Evolutionary conservation across 805 yeast species (phyloP).

Genomic region (Pichia manshurica): DNA sequence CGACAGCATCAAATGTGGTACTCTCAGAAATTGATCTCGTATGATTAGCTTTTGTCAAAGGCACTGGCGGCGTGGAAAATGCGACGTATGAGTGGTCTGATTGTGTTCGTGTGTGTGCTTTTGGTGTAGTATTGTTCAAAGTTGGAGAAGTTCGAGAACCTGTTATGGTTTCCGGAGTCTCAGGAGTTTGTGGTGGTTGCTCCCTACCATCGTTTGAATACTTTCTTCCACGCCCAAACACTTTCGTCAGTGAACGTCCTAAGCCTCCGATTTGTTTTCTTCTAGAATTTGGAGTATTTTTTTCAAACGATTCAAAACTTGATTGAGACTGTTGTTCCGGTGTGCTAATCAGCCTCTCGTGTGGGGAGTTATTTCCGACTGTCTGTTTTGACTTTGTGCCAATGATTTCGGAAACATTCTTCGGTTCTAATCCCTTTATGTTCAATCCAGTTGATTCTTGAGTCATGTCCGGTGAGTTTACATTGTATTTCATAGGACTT

Average conservation of each 20-base stretch:
- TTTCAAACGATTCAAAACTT: slow-evolving; percentile 2
- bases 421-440: slow-evolving; percentile 18
- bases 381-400: not conserved
- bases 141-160: not conserved
- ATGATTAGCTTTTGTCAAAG: slow-evolving; percentile 33
- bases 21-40: slow-evolving; percentile 42
- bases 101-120: slow-evolving; percentile 19
- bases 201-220: slow-evolving; percentile 18
- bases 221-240: slow-evolving; percentile 29
- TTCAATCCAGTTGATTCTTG: slow-evolving; percentile 19
- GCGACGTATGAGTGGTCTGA: slow-evolving; percentile 31
- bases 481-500: slow-evolving; percentile 9
- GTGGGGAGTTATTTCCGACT: not conserved
- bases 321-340: slow-evolving; percentile 8
- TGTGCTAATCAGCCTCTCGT: not conserved
- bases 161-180: slow-evolving; percentile 10
- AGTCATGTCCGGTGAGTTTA: not conserved
- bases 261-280: slow-evolving; percentile 16
- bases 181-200: not conserved
- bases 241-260: slow-evolving; percentile 22
- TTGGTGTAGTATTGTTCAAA: slow-evolving; percentile 4
- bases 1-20: slow-evolving; percentile 22
- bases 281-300: slow-evolving; percentile 6
- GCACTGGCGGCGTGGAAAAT: slow-evolving; percentile 42
- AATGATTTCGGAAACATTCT: not conserved